Base-by-base conservation (phyloP, 306 rosid genomes). In the Lagenaria siceraria region DNA sequence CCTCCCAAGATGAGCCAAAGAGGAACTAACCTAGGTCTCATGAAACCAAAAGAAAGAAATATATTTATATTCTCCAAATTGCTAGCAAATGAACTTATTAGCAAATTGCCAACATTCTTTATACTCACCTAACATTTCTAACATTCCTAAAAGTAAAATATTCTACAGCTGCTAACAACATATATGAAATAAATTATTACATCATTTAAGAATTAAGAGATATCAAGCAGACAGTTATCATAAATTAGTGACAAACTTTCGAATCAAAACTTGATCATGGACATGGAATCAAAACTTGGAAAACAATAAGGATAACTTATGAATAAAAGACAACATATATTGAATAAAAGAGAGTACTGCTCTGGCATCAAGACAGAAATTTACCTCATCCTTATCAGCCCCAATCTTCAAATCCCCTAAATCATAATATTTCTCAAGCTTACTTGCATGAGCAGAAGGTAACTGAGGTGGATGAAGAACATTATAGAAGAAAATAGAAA, bases 401-500 rank as follows among this genome's bases (percentile, higher is more conserved):
- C 87, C 93, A 69, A 86, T 52, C 84, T 87, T 90, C 87, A 88
- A 75, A 85, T 87, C 85, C 82, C 90, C 93, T 77, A 92, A 77
- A 83, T 86, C 88, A 73, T 90, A 89, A 88, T 86, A 95, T 71
- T 87, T 88, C 81, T 90, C 96, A 51, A 82, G 89, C 90, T 86
- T 92, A 69, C 84, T 80, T 42, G 82, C 53, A 81, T 78, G 84
- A 80, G 69, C 83, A 81, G 82, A 88, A 82, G 91, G 80, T 74
- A 83, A 46, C 60, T 65, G 91, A 22, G 97, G 98, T 75, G 99
- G 99, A 78, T 63, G 92, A 65, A 95, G 97, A 69, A 92, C 93
- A 82, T 92, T 90, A 83, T 84, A 90, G 87, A 95, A 95, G 89
- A 95, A 95, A 81, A 90, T 82, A 70, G 97, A 88, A 81, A 90